A percentile compares a stretch with the other conserved stretches of the same genome.
Conservation (phyloP, 352 stramenopile genomes). For the Hyaloperonospora brassicae region DNA sequence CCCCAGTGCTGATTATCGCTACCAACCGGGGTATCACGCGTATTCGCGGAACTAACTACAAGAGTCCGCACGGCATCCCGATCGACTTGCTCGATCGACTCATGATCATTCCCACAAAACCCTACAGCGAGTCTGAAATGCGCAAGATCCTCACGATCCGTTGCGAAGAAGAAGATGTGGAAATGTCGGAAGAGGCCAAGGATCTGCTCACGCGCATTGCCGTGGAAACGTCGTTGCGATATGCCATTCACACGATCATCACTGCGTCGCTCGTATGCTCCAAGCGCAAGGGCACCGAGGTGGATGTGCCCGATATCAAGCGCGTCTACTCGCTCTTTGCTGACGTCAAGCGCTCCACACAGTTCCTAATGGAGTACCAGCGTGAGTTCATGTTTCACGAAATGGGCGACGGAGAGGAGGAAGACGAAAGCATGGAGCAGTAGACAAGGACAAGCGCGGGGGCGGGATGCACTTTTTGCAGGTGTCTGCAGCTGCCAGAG, state of each 20-base stretch:
- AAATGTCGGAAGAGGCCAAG: constrained; percentile 95
- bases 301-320: constrained; percentile 90
- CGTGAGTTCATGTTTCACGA: constrained; percentile 99
- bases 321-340: constrained; percentile 96
- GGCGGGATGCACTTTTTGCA: constrained; percentile 1
- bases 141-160: constrained; percentile 95
- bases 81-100: constrained; percentile 97
- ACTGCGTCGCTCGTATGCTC: constrained; percentile 90
- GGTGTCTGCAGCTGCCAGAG: constrained; percentile 8
- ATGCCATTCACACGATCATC: constrained; percentile 99
- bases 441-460: constrained; percentile 11
- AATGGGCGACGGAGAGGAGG: constrained; percentile 42
- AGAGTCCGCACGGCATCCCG: constrained; percentile 96
- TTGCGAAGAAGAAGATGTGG: constrained; percentile 97
- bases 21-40: constrained; percentile 98
- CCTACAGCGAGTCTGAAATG: constrained; percentile 95
- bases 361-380: constrained; percentile 99
- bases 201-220: constrained; percentile 97
- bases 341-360: constrained; percentile 96
- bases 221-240: constrained; percentile 96
- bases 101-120: constrained; percentile 97
- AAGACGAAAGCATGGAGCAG: constrained; percentile 28
- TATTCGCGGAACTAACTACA: constrained; percentile 98
- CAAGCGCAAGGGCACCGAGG: constrained; percentile 89
- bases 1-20: constrained; percentile 97